A percentile compares a stretch with the other conserved stretches of the same genome.
phyloP scores from a whole-genome alignment of 2,329 filamentous ascomycete genomes.

The Penicillium rolfsii region DNA sequence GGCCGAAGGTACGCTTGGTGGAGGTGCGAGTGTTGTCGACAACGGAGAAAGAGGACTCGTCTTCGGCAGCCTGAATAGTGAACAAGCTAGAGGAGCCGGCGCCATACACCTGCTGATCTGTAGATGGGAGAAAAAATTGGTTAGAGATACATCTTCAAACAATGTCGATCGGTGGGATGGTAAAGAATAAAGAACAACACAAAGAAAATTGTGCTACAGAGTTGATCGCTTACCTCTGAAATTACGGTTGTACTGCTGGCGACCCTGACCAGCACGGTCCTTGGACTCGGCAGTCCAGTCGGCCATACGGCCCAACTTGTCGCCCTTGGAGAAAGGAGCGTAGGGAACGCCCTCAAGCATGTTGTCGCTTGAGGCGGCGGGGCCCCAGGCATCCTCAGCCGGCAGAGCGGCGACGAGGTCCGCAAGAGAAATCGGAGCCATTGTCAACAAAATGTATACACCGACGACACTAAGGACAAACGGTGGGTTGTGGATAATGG shows the following conservation, averaged over 20 bases:
- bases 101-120: constrained; percentile 96
- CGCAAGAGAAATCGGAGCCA: constrained; percentile 61
- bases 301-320: constrained; percentile 98
- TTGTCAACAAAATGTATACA: constrained; percentile 33
- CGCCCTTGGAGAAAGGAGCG: constrained; percentile 96
- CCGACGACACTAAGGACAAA: constrained; percentile 20
- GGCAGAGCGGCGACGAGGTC: constrained; percentile 73
- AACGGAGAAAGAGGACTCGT: constrained; percentile 96
- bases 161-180: neutral
- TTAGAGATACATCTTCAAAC: constrained; percentile 7
- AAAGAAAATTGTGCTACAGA: constrained; percentile 6
- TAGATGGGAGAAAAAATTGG: constrained; percentile 9
- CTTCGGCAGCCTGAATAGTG: constrained; percentile 87
- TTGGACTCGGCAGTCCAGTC: constrained; percentile 96
- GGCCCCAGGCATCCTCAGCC: constrained; percentile 83
- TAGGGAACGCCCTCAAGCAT: constrained; percentile 95
- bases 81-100: constrained; percentile 85
- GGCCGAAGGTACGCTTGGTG: constrained; percentile 78
- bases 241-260: constrained; percentile 89
- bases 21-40: constrained; percentile 93
- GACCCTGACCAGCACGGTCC: constrained; percentile 69
- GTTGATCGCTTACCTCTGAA: constrained; percentile 72
- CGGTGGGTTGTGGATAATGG: constrained; percentile 19
- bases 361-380: constrained; percentile 77
- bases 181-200: neutral